Base-by-base conservation (phyloP, 352 stramenopile genomes). In the Blastocystis sp. region DNA sequence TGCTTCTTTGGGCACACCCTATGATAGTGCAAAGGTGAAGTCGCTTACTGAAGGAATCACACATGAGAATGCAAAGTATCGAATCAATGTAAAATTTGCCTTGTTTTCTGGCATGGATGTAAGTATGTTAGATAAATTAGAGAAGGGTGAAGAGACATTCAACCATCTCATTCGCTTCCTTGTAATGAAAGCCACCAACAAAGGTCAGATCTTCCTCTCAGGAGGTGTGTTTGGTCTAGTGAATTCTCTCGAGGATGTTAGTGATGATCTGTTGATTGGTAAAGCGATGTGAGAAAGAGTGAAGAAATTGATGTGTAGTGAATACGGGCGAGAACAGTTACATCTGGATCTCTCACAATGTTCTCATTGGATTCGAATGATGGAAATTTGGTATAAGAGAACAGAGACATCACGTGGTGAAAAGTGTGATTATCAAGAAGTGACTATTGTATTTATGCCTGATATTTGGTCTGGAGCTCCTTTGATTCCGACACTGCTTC, bases 111-210 rank as follows among this genome's bases (percentile, higher is more conserved):
- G 73, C n/a, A 68, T 84, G 53, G 53, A 84, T 42, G 53, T 84
- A 17, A 56, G 44, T 53, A n/a, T n/a, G 27, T 6, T 51, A 19
- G n/a, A 53, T 37, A 66, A 54, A 37, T 27, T 84, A 17, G 48
- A 68, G 73, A 84, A 53, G 5, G 56, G 53, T 19, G 73, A 84
- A 22, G 51, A 58, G 27, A 56, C 51, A 4, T 60, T 84, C 33
- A 84, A 84, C 27, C 73, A 84, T 44, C 35, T 84, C 24, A 56
- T 84, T 56, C 73, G 53, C 3, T 84, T 84, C 51, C 73, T 84
- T 11, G 33, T 84, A 1, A 17, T 84, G 51, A 84, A 84, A 51
- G 44, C 73, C 0, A 27, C 53, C n/a, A 68, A 17, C 27, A 84
- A 84, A 27, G 48, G 68, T 37, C 73, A 84, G 27, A 84, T 84